phyloP scores from a whole-genome alignment of 2,329 filamentous ascomycete genomes.

The Ceratocystis eucalypticola region DNA sequence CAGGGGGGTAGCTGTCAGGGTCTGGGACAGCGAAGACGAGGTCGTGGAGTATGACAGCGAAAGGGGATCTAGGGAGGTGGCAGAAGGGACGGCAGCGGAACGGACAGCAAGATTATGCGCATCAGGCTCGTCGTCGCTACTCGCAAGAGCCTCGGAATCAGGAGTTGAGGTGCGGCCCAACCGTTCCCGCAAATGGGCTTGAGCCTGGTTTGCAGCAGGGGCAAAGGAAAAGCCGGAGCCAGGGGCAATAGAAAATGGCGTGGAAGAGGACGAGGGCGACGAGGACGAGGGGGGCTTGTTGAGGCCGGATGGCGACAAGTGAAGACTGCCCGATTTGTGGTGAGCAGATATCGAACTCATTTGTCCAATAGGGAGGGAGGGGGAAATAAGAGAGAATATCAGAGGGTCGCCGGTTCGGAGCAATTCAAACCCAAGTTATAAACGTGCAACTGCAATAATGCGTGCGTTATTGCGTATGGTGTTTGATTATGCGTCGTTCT shows the following conservation, averaged over 20 bases:
- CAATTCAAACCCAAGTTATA: no score
- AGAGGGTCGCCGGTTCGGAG: no score
- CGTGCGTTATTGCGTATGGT: background rate
- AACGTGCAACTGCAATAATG: background rate
- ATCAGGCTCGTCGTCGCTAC: constrained; percentile 84
- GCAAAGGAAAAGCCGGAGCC: constrained; percentile 12
- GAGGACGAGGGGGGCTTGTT: constrained; percentile 9
- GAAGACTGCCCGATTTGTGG: constrained; percentile 12
- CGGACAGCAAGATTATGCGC: constrained; percentile 27
- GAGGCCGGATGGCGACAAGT: constrained; percentile 8
- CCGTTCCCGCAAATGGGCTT: constrained; percentile 56
- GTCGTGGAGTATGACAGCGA: background rate
- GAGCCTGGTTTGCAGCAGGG: constrained; percentile 39
- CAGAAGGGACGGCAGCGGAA: background rate
- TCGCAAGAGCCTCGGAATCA: constrained; percentile 84
- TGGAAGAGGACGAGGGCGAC: background rate
- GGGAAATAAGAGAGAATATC: background rate
- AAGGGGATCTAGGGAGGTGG: background rate
- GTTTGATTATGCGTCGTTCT: background rate
- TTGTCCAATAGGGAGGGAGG: constrained; percentile 7
- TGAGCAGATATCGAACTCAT: constrained; percentile 14
- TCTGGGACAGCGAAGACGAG: background rate
- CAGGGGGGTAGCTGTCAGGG: background rate
- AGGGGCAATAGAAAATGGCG: constrained; percentile 8
- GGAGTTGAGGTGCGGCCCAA: constrained; percentile 66